phyloP scores from a whole-genome alignment of 2,329 filamentous ascomycete genomes.

The Colletotrichum siamense region DNA sequence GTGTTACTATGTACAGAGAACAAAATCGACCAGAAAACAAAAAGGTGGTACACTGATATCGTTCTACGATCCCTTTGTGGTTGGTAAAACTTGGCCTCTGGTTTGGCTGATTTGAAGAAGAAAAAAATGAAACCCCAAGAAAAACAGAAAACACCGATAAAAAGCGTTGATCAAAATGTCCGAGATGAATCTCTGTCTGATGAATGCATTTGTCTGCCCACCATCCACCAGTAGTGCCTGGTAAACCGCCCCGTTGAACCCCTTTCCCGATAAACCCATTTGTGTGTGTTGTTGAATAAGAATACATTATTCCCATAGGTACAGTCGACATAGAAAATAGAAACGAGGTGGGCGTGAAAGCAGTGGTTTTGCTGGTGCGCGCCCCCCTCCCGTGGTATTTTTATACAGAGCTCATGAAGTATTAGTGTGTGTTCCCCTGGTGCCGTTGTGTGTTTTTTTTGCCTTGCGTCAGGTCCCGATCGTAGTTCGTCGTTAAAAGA shows the following conservation, averaged over 20 bases:
- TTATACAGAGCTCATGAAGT: slow-evolving; percentile 5
- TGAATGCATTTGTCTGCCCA: neutral
- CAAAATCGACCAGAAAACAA: neutral
- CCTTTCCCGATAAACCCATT: neutral
- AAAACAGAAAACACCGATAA: neutral
- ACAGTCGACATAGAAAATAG: slow-evolving; percentile 12
- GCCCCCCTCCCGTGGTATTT: neutral
- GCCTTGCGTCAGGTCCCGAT: slow-evolving; percentile 9
- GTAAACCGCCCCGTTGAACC: neutral
- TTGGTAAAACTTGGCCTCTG: neutral
- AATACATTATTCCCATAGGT: slow-evolving; percentile 12
- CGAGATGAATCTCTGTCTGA: neutral
- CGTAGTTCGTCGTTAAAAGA: slow-evolving; percentile 17
- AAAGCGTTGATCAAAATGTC: neutral
- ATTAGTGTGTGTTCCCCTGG: neutral
- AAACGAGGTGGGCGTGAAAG: neutral
- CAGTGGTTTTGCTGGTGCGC: neutral
- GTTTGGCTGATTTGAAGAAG: slow-evolving; percentile 7
- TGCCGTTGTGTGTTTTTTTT: neutral
- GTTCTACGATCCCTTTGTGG: slow-evolving; percentile 16
- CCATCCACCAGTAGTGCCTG: neutral
- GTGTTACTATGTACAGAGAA: slow-evolving; percentile 2
- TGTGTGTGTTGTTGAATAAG: neutral
- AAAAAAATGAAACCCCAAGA: neutral
- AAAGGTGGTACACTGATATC: slow-evolving; percentile 16